Conservation (phyloP, 177 flowering plant genomes). For the Tripterygium wilfordii region DNA sequence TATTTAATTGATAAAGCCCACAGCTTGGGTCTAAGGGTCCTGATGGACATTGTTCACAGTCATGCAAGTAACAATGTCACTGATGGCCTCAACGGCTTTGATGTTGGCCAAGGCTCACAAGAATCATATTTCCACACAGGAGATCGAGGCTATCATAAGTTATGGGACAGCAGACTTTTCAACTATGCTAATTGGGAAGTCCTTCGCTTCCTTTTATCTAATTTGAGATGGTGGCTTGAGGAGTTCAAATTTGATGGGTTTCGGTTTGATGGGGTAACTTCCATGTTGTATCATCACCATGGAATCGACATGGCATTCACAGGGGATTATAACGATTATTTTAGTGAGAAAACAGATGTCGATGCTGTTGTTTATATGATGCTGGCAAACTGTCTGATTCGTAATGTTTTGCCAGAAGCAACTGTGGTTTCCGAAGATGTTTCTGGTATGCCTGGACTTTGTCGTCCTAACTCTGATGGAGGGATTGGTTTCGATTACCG, state of each 20-base stretch:
- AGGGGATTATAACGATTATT: slow-evolving; percentile 82
- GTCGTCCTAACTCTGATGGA: slow-evolving; percentile 70
- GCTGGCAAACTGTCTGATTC: slow-evolving; percentile 76
- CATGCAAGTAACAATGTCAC: slow-evolving; percentile 89
- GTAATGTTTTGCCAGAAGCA: slow-evolving; percentile 70
- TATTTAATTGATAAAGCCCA: slow-evolving; percentile 96
- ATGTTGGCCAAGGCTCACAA: slow-evolving; percentile 83
- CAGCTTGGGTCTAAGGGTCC: slow-evolving; percentile 72
- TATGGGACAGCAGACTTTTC: slow-evolving; percentile 95
- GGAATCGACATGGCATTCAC: slow-evolving; percentile 79
- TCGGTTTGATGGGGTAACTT: slow-evolving; percentile 95
- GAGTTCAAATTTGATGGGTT: slow-evolving; percentile 95
- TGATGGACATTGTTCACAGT: slow-evolving; percentile 97
- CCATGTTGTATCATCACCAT: slow-evolving; percentile 97
- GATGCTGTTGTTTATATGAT: slow-evolving; percentile 94
- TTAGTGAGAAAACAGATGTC: slow-evolving; percentile 83
- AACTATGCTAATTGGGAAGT: slow-evolving; percentile 99
- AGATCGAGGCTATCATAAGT: slow-evolving; percentile 76
- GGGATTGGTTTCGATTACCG: slow-evolving; percentile 97
- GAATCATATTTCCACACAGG: slow-evolving; percentile 92
- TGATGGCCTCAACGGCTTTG: slow-evolving; percentile 97
- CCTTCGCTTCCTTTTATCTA: slow-evolving; percentile 89
- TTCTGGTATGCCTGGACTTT: slow-evolving; percentile 92
- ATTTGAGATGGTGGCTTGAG: slow-evolving; percentile 95
- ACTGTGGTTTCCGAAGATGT: slow-evolving; percentile 96